Percentiles rank a stretch among this genome's conserved stretches.
These are phyloP conservation scores for Syzygium malaccense DNA, from an alignment of 441 rosid species.

Conservation along the genomic window DNA sequence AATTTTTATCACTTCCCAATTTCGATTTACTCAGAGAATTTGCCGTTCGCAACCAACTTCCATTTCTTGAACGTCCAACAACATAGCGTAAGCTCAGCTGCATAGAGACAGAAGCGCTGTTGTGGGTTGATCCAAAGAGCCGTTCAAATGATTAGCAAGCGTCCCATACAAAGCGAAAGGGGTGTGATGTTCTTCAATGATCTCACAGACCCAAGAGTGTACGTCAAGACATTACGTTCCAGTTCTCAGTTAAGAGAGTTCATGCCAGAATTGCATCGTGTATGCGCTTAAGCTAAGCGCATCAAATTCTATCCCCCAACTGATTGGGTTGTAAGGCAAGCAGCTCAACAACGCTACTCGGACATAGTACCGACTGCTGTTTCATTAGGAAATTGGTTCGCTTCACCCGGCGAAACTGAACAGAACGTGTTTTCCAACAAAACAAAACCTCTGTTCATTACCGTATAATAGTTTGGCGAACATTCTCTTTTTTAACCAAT, in stretches of 20 bases:
- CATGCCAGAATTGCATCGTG: not conserved
- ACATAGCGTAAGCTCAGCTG: not conserved
- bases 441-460: not conserved
- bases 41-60: not conserved
- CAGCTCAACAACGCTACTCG: not conserved
- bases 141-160: not conserved
- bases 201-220: not conserved
- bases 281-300: not conserved
- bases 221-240: not conserved
- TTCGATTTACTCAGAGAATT: not conserved
- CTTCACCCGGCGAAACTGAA: not conserved
- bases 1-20: not conserved
- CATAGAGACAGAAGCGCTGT: not conserved
- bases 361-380: not conserved
- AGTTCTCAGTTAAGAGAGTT: not conserved
- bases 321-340: not conserved
- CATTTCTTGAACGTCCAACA: not conserved
- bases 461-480: not conserved
- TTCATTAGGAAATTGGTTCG: not conserved
- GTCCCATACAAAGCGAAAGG: not conserved
- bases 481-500: not conserved
- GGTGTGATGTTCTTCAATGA: not conserved
- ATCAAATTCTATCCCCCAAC: not conserved
- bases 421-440: not conserved
- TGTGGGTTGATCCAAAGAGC: not conserved